Conservation (phyloP, 192 early-diverging fungal species). For the Backusella tarrabulga region DNA sequence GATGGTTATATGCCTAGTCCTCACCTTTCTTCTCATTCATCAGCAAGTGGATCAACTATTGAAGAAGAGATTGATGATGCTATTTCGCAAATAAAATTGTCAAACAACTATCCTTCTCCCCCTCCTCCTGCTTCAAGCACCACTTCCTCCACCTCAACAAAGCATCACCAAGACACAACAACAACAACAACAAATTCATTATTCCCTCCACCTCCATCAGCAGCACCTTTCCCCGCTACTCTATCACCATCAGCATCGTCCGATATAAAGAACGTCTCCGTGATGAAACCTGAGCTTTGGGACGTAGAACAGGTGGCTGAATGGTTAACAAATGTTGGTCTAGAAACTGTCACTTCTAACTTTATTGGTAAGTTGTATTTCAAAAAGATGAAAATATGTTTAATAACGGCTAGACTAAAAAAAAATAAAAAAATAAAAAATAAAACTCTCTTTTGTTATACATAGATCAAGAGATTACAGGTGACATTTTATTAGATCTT, state of each 20-base stretch:
- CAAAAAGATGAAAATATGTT: neutral
- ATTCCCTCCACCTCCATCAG: neutral
- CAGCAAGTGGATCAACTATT: slow-evolving; percentile 2
- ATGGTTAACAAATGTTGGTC: slow-evolving; percentile 17
- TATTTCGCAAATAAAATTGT: slow-evolving; percentile 13
- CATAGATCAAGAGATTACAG: slow-evolving; percentile 65
- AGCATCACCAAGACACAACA: too few relatives aligned
- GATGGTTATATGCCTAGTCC: slow-evolving; percentile 12
- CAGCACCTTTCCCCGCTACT: neutral
- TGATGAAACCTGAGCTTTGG: slow-evolving; percentile 26
- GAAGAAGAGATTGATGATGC: slow-evolving; percentile 16
- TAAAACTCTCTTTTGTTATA: neutral
- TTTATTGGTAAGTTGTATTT: slow-evolving; percentile 17
- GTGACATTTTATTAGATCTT: slow-evolving; percentile 58
- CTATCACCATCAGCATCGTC: neutral
- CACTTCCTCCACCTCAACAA: neutral
- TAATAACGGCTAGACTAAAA: neutral
- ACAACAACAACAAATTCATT: neutral
- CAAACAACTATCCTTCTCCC: neutral
- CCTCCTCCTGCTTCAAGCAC: neutral
- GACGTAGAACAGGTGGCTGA: slow-evolving; percentile 25
- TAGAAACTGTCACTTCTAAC: slow-evolving; percentile 4
- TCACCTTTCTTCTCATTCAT: slow-evolving; percentile 11
- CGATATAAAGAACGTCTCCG: neutral
- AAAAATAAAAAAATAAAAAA: too few relatives aligned